These are phyloP conservation scores for Huiozyma sinensis DNA, from an alignment of 805 yeast genomes.

Conservation along the genomic window DNA sequence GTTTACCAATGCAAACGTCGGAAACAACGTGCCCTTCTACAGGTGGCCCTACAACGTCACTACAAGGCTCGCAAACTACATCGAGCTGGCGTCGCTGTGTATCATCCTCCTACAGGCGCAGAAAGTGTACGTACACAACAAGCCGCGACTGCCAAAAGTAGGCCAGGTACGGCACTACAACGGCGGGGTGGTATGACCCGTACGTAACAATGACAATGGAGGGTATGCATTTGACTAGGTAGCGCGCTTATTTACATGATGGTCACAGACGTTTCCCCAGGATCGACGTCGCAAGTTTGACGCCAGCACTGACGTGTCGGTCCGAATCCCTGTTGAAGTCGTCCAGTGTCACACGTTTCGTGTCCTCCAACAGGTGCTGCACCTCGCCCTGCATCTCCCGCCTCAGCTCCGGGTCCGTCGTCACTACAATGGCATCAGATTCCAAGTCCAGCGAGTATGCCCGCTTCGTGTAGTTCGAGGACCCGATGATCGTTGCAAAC, in stretches of 20 bases:
- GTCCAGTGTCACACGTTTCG: constrained; percentile 42
- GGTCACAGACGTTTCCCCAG: constrained; percentile 45
- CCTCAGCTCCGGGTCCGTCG: constrained; percentile 53
- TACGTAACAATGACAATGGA: neutral
- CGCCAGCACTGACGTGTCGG: constrained; percentile 51
- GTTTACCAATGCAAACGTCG: neutral
- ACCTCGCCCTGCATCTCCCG: constrained; percentile 50
- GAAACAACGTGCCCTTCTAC: constrained; percentile 7
- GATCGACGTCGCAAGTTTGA: constrained; percentile 53
- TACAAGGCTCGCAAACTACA: constrained; percentile 10
- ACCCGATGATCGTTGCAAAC: constrained; percentile 72
- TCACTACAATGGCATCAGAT: constrained; percentile 70
- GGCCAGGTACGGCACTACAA: neutral
- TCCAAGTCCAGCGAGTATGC: constrained; percentile 85
- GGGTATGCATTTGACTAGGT: neutral
- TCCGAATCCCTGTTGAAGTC: constrained; percentile 54
- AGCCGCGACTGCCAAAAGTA: constrained; percentile 13
- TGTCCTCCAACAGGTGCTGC: constrained; percentile 43
- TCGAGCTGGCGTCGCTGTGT: constrained; percentile 10
- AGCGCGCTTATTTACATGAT: neutral
- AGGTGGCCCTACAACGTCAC: constrained; percentile 16
- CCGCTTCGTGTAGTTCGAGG: constrained; percentile 86
- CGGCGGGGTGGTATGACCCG: too few relatives aligned
- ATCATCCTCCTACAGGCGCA: constrained; percentile 22
- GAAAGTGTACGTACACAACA: constrained; percentile 11